Evolutionary conservation across 225 moss, liverwort and hornwort genomes (phyloP).

Genomic region (Pseudoscleropodium purum): DNA sequence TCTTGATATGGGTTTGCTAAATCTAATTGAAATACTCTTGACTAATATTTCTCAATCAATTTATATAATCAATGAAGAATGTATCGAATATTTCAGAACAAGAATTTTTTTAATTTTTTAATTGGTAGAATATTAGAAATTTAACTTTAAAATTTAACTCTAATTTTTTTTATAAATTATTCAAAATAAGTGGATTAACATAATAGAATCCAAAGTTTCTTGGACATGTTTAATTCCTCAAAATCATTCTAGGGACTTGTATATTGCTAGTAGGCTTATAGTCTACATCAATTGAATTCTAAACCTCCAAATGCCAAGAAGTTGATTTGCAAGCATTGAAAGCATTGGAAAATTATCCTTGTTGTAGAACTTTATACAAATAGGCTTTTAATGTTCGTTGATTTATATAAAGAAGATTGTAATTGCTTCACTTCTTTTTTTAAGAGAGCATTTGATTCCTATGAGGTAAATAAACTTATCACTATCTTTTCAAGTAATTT

Average conservation of each 20-base stretch:
- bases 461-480: background rate
- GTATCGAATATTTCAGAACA: fast-evolving
- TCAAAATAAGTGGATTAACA: too few relatives aligned
- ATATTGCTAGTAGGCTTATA: background rate
- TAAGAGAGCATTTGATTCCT: background rate
- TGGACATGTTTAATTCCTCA: background rate
- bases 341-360: background rate
- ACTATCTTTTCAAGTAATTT: background rate
- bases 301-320: background rate
- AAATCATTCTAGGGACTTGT: background rate
- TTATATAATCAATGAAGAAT: background rate
- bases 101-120: background rate
- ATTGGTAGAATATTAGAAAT: too few relatives aligned
- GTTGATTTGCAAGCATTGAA: background rate
- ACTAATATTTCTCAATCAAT: background rate
- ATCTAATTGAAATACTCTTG: background rate
- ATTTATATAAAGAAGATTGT: background rate
- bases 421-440: background rate
- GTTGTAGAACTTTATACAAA: too few relatives aligned
- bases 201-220: background rate
- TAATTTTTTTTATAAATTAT: too few relatives aligned
- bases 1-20: background rate
- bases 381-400: background rate
- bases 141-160: too few relatives aligned
- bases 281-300: background rate